These are phyloP conservation scores for Colletotrichum costaricense DNA, from an alignment of 2,329 filamentous ascomycete species.

Conservation along the genomic window DNA sequence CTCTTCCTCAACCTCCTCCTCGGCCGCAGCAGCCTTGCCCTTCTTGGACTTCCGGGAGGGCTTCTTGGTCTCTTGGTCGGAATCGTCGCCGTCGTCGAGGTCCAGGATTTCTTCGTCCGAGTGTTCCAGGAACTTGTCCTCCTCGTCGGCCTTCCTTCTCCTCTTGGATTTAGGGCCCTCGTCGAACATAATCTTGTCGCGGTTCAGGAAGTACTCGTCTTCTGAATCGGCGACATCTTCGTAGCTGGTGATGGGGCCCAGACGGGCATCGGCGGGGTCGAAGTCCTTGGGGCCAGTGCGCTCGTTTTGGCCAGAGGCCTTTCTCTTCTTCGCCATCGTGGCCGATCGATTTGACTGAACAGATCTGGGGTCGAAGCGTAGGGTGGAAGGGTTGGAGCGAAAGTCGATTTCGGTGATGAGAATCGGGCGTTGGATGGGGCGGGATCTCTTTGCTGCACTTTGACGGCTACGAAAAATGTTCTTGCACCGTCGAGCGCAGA, in stretches of 20 bases:
- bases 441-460: not conserved
- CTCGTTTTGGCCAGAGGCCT: conserved; percentile 65
- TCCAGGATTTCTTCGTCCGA: conserved; percentile 73
- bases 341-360: not conserved
- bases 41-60: conserved; percentile 47
- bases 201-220: conserved; percentile 90
- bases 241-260: conserved; percentile 71
- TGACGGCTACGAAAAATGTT: conserved; percentile 31
- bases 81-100: conserved; percentile 55
- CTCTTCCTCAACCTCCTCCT: conserved; percentile 49
- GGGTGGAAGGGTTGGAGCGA: not conserved
- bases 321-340: conserved; percentile 76
- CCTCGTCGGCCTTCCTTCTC: conserved; percentile 75
- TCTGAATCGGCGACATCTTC: conserved; percentile 93
- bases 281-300: conserved; percentile 65
- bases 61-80: conserved; percentile 51
- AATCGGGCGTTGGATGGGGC: conserved; percentile 13
- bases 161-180: conserved; percentile 85
- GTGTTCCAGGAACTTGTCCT: conserved; percentile 68
- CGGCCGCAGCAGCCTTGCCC: conserved; percentile 33
- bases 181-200: conserved; percentile 87
- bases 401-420: not conserved
- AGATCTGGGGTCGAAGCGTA: not conserved
- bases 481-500: conserved; percentile 28
- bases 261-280: conserved; percentile 68